phyloP scores from a whole-genome alignment of 2,329 filamentous ascomycete genomes.

The Sphaerostilbella broomeana region DNA sequence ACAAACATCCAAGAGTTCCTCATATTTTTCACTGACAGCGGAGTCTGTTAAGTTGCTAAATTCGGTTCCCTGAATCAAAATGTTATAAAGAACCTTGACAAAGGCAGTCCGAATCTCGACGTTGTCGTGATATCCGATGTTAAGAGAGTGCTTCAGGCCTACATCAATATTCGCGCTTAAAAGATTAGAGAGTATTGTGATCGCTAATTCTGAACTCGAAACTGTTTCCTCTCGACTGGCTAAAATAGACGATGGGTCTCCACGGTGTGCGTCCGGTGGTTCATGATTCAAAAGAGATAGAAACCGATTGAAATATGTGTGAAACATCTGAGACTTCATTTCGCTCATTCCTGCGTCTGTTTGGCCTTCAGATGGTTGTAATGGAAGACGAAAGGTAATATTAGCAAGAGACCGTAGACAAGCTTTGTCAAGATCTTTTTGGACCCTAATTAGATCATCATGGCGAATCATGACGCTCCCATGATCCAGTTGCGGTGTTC shows the following conservation, averaged over 20 bases:
- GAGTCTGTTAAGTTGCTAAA: constrained; percentile 62
- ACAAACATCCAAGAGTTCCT: constrained; percentile 51
- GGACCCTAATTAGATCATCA: constrained; percentile 52
- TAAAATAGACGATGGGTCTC: constrained; percentile 26
- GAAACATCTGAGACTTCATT: constrained; percentile 64
- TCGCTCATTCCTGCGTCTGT: constrained; percentile 61
- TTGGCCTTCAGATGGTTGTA: constrained; percentile 59
- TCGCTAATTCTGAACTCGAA: constrained; percentile 56
- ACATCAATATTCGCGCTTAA: constrained; percentile 67
- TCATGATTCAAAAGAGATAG: constrained; percentile 59
- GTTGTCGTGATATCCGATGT: constrained; percentile 65
- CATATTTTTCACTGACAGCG: constrained; percentile 62
- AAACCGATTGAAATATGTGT: constrained; percentile 64
- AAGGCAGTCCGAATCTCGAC: constrained; percentile 64
- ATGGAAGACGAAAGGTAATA: constrained; percentile 58
- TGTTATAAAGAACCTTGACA: constrained; percentile 63
- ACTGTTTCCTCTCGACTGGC: constrained; percentile 45
- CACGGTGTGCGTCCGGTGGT: constrained; percentile 32
- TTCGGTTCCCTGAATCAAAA: constrained; percentile 64
- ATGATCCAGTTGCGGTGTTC: constrained; percentile 42
- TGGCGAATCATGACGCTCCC: constrained; percentile 36
- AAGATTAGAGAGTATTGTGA: constrained; percentile 61
- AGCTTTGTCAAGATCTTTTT: constrained; percentile 59
- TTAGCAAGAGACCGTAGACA: constrained; percentile 60
- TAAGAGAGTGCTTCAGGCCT: constrained; percentile 61